Evolutionary conservation across 2,329 filamentous ascomycete genomes (phyloP).

Genomic region (Aquanectria penicillioides): DNA sequence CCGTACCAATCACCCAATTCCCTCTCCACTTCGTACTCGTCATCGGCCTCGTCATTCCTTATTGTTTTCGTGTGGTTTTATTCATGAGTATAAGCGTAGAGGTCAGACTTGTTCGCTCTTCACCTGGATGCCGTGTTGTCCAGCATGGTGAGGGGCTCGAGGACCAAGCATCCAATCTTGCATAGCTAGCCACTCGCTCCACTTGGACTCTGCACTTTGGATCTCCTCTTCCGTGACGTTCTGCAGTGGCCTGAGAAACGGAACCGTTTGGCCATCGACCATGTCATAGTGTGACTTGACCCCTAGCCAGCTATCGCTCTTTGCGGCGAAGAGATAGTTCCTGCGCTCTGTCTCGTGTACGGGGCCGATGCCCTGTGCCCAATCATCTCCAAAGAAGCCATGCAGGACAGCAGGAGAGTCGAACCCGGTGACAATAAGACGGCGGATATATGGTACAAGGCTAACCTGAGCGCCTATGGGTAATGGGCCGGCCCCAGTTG

Average conservation of each 20-base stretch:
- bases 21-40: neutral
- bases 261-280: conserved; percentile 81
- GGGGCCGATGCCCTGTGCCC: conserved; percentile 80
- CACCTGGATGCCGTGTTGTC: conserved; percentile 41
- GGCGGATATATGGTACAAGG: conserved; percentile 87
- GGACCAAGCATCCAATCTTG: conserved; percentile 99
- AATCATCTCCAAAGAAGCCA: conserved; percentile 97
- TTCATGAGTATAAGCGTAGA: neutral
- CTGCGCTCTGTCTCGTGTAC: conserved; percentile 89
- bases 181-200: conserved; percentile 97
- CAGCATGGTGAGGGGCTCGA: conserved; percentile 64
- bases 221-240: conserved; percentile 83
- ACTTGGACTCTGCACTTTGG: conserved; percentile 80
- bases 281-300: conserved; percentile 95
- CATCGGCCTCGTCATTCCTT: neutral
- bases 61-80: neutral
- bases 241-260: conserved; percentile 86
- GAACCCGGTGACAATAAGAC: conserved; percentile 90
- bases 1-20: neutral
- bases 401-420: conserved; percentile 88
- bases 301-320: conserved; percentile 88
- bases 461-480: conserved; percentile 60
- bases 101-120: conserved; percentile 44
- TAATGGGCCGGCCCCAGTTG: conserved; percentile 38
- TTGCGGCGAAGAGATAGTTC: conserved; percentile 95